Percentiles rank a stretch among this genome's conserved stretches.
These are phyloP conservation scores for Pythium myriotylum DNA, from an alignment of 352 stramenopile species.

Conservation along the genomic window DNA sequence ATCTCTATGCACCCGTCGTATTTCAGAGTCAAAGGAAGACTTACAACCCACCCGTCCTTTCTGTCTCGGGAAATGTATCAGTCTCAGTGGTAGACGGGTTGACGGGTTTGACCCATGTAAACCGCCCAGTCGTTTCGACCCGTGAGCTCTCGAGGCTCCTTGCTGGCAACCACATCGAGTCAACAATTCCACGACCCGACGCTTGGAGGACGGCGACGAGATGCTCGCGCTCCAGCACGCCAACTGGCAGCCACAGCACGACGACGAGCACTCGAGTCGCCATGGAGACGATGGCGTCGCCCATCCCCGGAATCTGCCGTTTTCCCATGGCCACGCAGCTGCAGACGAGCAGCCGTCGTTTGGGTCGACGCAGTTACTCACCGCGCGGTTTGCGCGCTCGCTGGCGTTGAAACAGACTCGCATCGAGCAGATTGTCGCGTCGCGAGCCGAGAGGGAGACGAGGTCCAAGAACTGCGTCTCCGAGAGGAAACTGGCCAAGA, in stretches of 20 bases:
- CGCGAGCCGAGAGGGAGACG: no score
- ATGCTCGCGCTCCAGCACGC: conserved; percentile 15
- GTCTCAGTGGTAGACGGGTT: no score
- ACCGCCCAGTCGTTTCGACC: no score
- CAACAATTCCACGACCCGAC: neutral
- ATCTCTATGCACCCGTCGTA: no score
- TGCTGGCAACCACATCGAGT: neutral
- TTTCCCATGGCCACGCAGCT: no score
- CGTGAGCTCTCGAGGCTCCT: no score
- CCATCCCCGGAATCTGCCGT: neutral
- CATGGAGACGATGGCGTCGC: no score
- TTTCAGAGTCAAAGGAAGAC: no score
- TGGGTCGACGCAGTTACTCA: conserved; percentile 25
- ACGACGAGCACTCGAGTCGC: neutral
- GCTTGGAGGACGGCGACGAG: no score
- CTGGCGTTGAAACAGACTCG: conserved; percentile 27
- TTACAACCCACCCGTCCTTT: no score
- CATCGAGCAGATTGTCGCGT: neutral
- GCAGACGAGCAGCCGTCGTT: neutral
- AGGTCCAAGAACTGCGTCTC: conserved; percentile 38
- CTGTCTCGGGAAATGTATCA: no score
- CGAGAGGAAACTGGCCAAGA: conserved; percentile 23
- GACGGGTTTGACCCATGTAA: no score
- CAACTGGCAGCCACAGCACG: conserved; percentile 5
- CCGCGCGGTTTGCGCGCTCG: conserved; percentile 43